A percentile compares a stretch with the other conserved stretches of the same genome.
Evolutionary conservation across 2,329 filamentous ascomycete genomes (phyloP).

Genomic region (Mariannaea sp.): DNA sequence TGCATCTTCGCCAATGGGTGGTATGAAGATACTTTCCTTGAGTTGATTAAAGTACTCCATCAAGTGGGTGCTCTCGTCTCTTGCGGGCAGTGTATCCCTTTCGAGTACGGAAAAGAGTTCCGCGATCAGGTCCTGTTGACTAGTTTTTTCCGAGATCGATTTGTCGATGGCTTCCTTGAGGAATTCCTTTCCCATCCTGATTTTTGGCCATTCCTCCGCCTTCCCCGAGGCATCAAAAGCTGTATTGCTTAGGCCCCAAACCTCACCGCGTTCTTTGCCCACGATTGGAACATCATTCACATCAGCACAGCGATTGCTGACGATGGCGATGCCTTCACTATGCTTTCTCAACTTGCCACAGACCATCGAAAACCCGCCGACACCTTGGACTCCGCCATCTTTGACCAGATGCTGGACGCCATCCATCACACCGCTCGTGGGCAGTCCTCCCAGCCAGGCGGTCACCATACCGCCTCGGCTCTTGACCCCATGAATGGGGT

Average conservation of each 20-base stretch:
- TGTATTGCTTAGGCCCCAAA: slow-evolving; percentile 67
- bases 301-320: slow-evolving; percentile 63
- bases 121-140: slow-evolving; percentile 55
- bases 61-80: slow-evolving; percentile 50
- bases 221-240: slow-evolving; percentile 51
- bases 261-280: slow-evolving; percentile 54
- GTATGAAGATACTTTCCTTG: slow-evolving; percentile 66
- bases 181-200: slow-evolving; percentile 56
- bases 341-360: slow-evolving; percentile 61
- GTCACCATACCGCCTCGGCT: slow-evolving; percentile 69
- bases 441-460: slow-evolving; percentile 60
- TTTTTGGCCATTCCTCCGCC: slow-evolving; percentile 64
- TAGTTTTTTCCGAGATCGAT: slow-evolving; percentile 43
- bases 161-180: slow-evolving; percentile 50
- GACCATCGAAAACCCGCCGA: slow-evolving; percentile 70
- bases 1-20: slow-evolving; percentile 56
- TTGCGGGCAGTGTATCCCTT: slow-evolving; percentile 58
- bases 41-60: slow-evolving; percentile 59
- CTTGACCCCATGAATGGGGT: slow-evolving; percentile 58
- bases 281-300: slow-evolving; percentile 63
- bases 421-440: slow-evolving; percentile 52
- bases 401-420: slow-evolving; percentile 60
- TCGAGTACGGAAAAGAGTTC: slow-evolving; percentile 61
- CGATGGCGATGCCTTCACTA: slow-evolving; percentile 60
- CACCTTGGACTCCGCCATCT: slow-evolving; percentile 59